phyloP scores from a whole-genome alignment of 306 rosid genomes.

The Casuarina cunninghamiana region DNA sequence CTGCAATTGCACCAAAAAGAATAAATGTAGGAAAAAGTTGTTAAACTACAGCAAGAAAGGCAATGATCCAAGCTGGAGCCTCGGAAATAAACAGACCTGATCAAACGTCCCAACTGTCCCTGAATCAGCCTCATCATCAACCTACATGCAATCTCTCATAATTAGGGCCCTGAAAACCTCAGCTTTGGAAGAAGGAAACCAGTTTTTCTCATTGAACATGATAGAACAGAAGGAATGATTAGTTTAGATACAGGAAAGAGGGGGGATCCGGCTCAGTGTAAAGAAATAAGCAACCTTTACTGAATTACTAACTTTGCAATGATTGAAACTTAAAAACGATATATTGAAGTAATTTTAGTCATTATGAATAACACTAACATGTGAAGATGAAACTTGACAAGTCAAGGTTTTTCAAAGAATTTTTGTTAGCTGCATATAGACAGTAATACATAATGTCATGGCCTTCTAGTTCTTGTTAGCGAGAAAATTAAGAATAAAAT shows the following conservation, averaged over 20 bases:
- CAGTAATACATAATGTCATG: neutral
- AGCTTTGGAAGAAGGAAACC: slow-evolving; percentile 5
- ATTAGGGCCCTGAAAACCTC: slow-evolving; percentile 13
- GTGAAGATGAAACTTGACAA: neutral
- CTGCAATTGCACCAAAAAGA: slow-evolving; percentile 17
- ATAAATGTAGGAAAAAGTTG: neutral
- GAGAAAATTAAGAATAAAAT: neutral
- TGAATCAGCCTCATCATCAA: slow-evolving; percentile 56
- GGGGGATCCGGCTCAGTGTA: neutral
- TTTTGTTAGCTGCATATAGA: neutral
- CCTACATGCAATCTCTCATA: slow-evolving; percentile 38
- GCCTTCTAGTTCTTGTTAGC: neutral
- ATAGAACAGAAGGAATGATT: neutral
- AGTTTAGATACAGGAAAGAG: neutral
- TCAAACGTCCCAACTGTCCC: slow-evolving; percentile 24
- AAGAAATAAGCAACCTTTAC: neutral
- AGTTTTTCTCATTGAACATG: slow-evolving; percentile 5
- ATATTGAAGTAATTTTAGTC: neutral
- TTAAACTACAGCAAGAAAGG: neutral
- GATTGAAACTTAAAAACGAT: neutral
- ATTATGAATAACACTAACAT: neutral
- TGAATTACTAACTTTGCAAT: neutral
- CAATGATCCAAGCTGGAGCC: neutral
- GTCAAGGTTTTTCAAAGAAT: neutral
- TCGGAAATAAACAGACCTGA: slow-evolving; percentile 36